Evolutionary conservation across 352 stramenopile genomes (phyloP).

Genomic region (Phytophthora lateralis): DNA sequence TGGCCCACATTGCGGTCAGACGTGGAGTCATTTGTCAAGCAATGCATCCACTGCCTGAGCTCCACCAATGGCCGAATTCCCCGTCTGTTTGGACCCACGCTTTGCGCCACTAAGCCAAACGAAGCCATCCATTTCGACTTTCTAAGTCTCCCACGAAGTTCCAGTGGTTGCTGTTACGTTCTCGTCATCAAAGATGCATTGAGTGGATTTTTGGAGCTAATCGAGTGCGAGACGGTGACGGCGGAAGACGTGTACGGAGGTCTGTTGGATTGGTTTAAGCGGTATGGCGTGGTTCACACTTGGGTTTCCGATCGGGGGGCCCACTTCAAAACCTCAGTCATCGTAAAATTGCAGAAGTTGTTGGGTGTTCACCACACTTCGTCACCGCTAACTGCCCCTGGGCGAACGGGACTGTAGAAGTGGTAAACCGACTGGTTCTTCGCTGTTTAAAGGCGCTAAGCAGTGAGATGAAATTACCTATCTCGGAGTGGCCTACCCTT

Average conservation of each 20-base stretch:
- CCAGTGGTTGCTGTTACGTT: slow-evolving; percentile 16
- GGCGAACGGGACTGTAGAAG: not conserved
- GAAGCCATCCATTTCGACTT: slow-evolving; percentile 46
- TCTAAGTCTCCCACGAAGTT: slow-evolving; percentile 19
- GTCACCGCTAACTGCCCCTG: not conserved
- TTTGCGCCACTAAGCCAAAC: slow-evolving; percentile 40
- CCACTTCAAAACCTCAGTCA: slow-evolving; percentile 43
- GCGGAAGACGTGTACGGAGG: not conserved
- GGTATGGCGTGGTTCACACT: not conserved
- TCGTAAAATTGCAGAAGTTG: slow-evolving; percentile 17
- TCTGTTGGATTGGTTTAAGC: slow-evolving; percentile 28
- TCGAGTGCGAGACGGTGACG: slow-evolving; percentile 17
- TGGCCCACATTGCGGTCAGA: not conserved
- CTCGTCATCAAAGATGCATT: slow-evolving; percentile 42
- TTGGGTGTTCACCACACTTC: not conserved
- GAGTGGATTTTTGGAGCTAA: slow-evolving; percentile 31
- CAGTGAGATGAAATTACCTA: not conserved
- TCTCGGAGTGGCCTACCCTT: not conserved
- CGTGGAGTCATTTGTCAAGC: not conserved
- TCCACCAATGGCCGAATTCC: not conserved
- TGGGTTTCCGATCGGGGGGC: slow-evolving; percentile 34
- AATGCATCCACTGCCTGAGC: not conserved
- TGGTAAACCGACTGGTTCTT: not conserved
- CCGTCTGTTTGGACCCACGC: slow-evolving; percentile 15
- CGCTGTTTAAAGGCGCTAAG: not conserved